Conservation (phyloP, 2,329 filamentous ascomycete species). For the Aspergillus neoniger region DNA sequence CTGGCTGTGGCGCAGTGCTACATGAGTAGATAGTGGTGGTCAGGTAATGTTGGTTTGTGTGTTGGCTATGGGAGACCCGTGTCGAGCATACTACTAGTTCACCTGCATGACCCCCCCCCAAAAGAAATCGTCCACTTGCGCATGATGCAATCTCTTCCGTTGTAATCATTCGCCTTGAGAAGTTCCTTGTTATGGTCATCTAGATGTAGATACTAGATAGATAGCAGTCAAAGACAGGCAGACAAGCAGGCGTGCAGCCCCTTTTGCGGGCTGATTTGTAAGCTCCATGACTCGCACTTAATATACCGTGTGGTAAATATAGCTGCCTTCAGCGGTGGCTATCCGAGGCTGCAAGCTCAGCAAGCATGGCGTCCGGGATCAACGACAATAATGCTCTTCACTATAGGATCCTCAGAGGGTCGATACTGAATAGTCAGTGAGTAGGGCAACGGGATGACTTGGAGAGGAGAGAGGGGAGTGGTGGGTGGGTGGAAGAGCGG, state of each 20-base stretch:
- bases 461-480: not conserved
- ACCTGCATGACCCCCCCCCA: not conserved
- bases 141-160: not conserved
- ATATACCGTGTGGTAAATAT: constrained; percentile 1
- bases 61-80: no score
- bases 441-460: constrained; percentile 2
- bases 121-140: not conserved
- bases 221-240: not conserved
- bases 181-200: not conserved
- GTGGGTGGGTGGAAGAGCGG: not conserved
- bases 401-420: constrained; percentile 7
- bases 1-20: not conserved
- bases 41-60: no score
- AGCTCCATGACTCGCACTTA: constrained; percentile 2
- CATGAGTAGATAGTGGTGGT: not conserved
- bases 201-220: not conserved
- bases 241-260: not conserved
- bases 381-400: not conserved
- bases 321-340: constrained; percentile 3
- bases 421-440: not conserved
- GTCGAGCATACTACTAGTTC: no score
- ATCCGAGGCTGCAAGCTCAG: not conserved
- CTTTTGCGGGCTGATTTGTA: constrained; percentile 3
- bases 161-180: not conserved
- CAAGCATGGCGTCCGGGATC: not conserved